Evolutionary conservation across 2,329 filamentous ascomycete species (phyloP).

Genomic region (Cucurbitaria berberidis): DNA sequence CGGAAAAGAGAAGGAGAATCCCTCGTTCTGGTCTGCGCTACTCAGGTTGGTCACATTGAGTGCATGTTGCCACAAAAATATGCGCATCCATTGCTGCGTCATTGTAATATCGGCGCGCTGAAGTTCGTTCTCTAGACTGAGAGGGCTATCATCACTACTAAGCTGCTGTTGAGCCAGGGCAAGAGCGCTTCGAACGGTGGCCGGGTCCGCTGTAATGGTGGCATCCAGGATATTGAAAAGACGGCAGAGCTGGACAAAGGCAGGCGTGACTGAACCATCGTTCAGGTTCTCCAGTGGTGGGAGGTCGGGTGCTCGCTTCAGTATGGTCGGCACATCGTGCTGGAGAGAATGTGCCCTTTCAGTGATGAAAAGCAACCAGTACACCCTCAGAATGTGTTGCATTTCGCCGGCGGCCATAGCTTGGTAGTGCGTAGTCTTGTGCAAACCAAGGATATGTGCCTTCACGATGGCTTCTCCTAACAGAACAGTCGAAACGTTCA

Average conservation of each 20-base stretch:
- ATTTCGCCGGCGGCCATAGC: constrained; percentile 31
- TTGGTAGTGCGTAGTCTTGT: constrained; percentile 36
- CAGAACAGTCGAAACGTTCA: constrained; percentile 40
- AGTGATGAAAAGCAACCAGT: constrained; percentile 47
- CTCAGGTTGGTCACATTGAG: constrained; percentile 42
- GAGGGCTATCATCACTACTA: constrained; percentile 35
- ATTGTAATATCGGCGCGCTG: constrained; percentile 47
- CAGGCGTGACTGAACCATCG: constrained; percentile 40
- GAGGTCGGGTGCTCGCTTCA: constrained; percentile 39
- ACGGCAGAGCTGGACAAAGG: constrained; percentile 43
- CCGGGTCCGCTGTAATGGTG: constrained; percentile 43
- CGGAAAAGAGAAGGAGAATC: constrained; percentile 46
- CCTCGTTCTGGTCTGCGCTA: constrained; percentile 36
- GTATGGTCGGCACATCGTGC: constrained; percentile 42
- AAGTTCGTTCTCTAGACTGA: constrained; percentile 42
- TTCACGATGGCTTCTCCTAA: constrained; percentile 44
- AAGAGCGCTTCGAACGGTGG: constrained; percentile 36
- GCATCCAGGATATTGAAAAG: constrained; percentile 44
- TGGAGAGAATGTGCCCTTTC: constrained; percentile 46
- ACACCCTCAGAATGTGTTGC: constrained; percentile 41
- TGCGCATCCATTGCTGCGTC: constrained; percentile 49
- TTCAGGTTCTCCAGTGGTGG: constrained; percentile 37
- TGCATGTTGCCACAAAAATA: constrained; percentile 47
- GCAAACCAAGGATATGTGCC: constrained; percentile 41
- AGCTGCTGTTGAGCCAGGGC: constrained; percentile 43